phyloP scores from a whole-genome alignment of 2,329 filamentous ascomycete species.

The Penicillium rolfsii region DNA sequence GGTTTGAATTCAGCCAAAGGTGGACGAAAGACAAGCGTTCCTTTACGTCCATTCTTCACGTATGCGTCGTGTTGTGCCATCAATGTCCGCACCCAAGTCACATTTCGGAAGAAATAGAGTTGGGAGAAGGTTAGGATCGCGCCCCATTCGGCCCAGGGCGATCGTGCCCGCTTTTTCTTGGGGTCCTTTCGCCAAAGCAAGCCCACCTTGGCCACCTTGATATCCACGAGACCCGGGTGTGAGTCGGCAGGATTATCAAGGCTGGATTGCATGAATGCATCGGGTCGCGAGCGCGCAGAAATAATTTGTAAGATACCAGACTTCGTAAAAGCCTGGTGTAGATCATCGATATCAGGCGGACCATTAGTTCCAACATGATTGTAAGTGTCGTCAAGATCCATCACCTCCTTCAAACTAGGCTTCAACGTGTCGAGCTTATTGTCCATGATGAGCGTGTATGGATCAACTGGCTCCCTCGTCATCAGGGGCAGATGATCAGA shows the following conservation, averaged over 20 bases:
- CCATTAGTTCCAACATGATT: slow-evolving; percentile 77
- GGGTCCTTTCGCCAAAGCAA: slow-evolving; percentile 90
- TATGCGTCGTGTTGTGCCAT: slow-evolving; percentile 87
- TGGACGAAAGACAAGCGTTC: slow-evolving; percentile 85
- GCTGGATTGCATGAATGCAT: slow-evolving; percentile 92
- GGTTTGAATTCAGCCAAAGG: slow-evolving; percentile 91
- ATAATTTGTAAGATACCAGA: slow-evolving; percentile 94
- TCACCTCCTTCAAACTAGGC: slow-evolving; percentile 86
- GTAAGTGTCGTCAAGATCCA: slow-evolving; percentile 90
- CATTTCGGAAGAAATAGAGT: slow-evolving; percentile 94
- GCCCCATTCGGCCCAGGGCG: slow-evolving; percentile 99
- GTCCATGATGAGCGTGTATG: slow-evolving; percentile 92
- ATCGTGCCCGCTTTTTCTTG: slow-evolving; percentile 91
- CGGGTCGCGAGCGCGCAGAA: slow-evolving; percentile 87
- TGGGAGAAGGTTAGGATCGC: slow-evolving; percentile 95
- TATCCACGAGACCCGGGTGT: slow-evolving; percentile 91
- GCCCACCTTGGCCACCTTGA: slow-evolving; percentile 96
- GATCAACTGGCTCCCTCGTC: slow-evolving; percentile 85
- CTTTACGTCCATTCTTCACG: slow-evolving; percentile 73
- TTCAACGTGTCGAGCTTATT: slow-evolving; percentile 80
- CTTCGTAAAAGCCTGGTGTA: slow-evolving; percentile 87
- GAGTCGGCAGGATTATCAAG: slow-evolving; percentile 83
- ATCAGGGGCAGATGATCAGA: slow-evolving; percentile 67
- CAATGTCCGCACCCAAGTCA: slow-evolving; percentile 85
- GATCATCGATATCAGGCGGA: slow-evolving; percentile 75